Evolutionary conservation across 805 yeast species (phyloP).

Genomic region (Candida easanensis): DNA sequence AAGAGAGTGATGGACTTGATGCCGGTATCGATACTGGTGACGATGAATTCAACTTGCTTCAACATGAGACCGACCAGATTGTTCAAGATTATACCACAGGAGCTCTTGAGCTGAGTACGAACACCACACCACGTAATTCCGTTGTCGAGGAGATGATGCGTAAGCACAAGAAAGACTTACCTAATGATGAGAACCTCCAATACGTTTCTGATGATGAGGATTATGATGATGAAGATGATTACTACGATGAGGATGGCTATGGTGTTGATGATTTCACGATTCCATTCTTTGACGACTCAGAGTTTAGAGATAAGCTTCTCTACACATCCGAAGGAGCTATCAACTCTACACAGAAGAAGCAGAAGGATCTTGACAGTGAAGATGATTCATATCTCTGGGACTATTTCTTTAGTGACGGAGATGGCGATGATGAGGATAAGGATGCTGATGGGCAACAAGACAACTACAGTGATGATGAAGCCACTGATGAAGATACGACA

Average conservation of each 20-base stretch:
- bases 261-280: conserved; percentile 45
- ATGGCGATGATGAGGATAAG: conserved; percentile 26
- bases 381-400: conserved; percentile 76
- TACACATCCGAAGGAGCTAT: conserved; percentile 17
- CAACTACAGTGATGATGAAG: conserved; percentile 62
- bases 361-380: conserved; percentile 23
- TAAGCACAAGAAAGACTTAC: conserved; percentile 41
- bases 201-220: conserved; percentile 34
- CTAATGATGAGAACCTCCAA: conserved; percentile 37
- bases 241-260: conserved; percentile 24
- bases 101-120: conserved; percentile 27
- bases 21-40: conserved; percentile 36
- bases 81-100: conserved; percentile 37
- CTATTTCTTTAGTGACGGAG: conserved; percentile 57
- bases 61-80: conserved; percentile 42
- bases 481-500: conserved; percentile 90
- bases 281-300: conserved; percentile 41
- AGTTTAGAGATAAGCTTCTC: conserved; percentile 19
- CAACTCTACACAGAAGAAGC: conserved; percentile 3
- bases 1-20: conserved; percentile 33
- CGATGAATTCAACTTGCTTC: conserved; percentile 34
- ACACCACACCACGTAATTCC: conserved; percentile 32
- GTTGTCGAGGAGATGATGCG: conserved; percentile 33
- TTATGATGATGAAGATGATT: conserved; percentile 24
- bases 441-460: conserved; percentile 14